Evolutionary conservation across 106 monocot genomes (phyloP), one percentile per base, ranked within the genome.

Genomic region (Apostasia ramifera): DNA sequence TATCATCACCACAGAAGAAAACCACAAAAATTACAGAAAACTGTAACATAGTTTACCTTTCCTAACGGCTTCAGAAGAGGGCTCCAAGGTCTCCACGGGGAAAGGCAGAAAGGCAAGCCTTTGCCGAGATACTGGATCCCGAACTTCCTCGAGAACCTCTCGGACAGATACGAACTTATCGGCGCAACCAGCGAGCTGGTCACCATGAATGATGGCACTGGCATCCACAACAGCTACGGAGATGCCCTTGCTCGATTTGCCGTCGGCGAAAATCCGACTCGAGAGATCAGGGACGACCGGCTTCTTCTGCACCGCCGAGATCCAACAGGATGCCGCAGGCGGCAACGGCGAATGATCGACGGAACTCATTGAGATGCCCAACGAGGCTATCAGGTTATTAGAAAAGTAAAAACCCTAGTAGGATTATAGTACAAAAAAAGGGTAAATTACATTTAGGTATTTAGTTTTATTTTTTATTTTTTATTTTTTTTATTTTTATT

Each of bases 141-240:
- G 26, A 26, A 26, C 26, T 26, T 26, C 26, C 26, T 26, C 26
- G 26, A 97, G 56, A 14, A 87, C 92, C 70, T 97, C 89, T 12
- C 52, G 26, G 26, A 26, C 26, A 26, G 26, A 26, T 26, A 26
- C 26, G 26, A 26, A 26, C 26, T 81, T 80, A n/a, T 89, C 95
- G 5, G 82, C 89, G 40, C 59, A 71, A 40, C 80, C 73, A 0
- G 77, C 62, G 6, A 97, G 66, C 67, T 86, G 86, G 67, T 82
- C 89, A 2, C 91, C 86, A 26, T 84, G 82, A 68, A 97, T 92
- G 39, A 97, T 80, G 45, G 95, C 95, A 58, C 83, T 92, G 43
- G 95, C 92, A 10, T 92, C 95, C 46, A 92, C 84, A 59, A 97
- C 92, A 13, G 89, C 89, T 13, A 97, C 86, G 12, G 92, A 70